These are phyloP conservation scores for Solanum sejunctum DNA, from an alignment of 257 asterid species.

Conservation along the genomic window DNA sequence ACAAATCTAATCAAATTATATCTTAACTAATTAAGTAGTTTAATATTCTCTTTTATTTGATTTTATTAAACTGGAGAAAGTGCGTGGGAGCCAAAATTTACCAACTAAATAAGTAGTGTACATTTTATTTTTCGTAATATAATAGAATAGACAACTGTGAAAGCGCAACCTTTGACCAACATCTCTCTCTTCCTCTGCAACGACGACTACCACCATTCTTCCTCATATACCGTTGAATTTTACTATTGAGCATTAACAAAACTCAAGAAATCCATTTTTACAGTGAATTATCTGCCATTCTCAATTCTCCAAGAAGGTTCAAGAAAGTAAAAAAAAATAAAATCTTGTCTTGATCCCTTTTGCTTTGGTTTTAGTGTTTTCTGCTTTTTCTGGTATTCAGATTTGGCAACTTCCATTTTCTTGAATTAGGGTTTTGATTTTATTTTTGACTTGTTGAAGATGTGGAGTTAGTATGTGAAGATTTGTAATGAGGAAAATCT, in stretches of 20 bases:
- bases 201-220: not conserved
- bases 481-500: conserved; percentile 3
- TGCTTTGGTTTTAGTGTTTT: not conserved
- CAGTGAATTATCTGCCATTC: not conserved
- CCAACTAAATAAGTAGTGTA: not conserved
- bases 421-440: not conserved
- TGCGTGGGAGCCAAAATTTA: not conserved
- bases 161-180: conserved; percentile 19
- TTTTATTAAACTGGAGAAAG: too few relatives aligned
- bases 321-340: not conserved
- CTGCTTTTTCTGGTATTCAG: not conserved
- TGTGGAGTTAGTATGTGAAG: conserved; percentile 1
- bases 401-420: not conserved
- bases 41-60: too few relatives aligned
- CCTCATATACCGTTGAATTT: not conserved
- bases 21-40: not conserved
- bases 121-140: too few relatives aligned
- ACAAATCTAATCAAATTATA: too few relatives aligned
- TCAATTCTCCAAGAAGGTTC: not conserved
- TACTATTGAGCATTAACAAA: not conserved
- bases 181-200: not conserved
- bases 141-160: not conserved
- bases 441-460: not conserved
- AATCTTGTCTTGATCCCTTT: not conserved
- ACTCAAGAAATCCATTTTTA: not conserved